Percentiles rank a stretch among this genome's conserved stretches.
Evolutionary conservation across 331 rosid genomes (phyloP).

Genomic region (Prunus yedoensis): DNA sequence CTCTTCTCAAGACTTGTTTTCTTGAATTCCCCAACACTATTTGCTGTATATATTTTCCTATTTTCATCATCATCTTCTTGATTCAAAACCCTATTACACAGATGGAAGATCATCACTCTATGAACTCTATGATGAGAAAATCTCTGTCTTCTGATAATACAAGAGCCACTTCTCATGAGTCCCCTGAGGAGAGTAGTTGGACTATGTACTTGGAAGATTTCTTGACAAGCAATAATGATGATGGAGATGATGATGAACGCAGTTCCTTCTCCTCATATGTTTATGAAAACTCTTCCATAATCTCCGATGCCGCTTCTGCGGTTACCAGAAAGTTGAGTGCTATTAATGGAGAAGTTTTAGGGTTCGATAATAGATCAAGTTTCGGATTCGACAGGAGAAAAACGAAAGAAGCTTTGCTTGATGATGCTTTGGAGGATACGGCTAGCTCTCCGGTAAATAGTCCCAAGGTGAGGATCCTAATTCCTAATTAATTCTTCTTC

Average conservation of each 20-base stretch:
- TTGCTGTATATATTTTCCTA: constrained; percentile 22
- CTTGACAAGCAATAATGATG: constrained; percentile 16
- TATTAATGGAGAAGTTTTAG: constrained; percentile 7
- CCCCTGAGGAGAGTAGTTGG: constrained; percentile 84
- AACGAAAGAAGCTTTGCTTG: constrained; percentile 37
- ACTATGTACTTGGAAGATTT: constrained; percentile 76
- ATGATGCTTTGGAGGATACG: constrained; percentile 82
- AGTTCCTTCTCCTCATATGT: constrained; percentile 9
- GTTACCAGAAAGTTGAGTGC: constrained; percentile 12
- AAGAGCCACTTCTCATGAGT: constrained; percentile 19
- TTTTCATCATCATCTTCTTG: constrained; percentile 20
- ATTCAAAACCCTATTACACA: background rate
- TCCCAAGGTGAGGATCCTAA: constrained; percentile 51
- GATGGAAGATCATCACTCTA: constrained; percentile 24
- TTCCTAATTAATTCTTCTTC: background rate
- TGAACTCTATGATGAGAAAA: constrained; percentile 35
- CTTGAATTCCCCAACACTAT: constrained; percentile 20
- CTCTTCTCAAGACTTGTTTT: background rate
- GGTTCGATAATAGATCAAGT: constrained; percentile 32
- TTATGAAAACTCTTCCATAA: constrained; percentile 10
- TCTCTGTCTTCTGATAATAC: constrained; percentile 21
- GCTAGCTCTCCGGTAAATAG: constrained; percentile 79
- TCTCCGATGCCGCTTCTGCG: constrained; percentile 46
- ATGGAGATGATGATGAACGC: background rate
- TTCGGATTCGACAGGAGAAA: constrained; percentile 45